Conservation (phyloP, 352 stramenopile species). For the Phytophthora tentaculata region DNA sequence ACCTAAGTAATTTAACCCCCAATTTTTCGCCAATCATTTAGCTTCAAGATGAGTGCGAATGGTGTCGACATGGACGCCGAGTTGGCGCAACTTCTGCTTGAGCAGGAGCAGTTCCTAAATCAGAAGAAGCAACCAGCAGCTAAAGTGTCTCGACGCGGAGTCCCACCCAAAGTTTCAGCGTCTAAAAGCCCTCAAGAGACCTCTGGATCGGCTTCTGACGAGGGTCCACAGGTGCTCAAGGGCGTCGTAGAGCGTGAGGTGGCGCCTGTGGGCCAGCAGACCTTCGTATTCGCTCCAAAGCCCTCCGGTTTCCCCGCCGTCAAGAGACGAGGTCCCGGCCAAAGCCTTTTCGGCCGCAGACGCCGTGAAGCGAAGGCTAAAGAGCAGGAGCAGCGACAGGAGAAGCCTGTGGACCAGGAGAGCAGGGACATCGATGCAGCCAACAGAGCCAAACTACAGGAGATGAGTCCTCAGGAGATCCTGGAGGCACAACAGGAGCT, state of each 20-base stretch:
- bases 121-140: constrained; percentile 63
- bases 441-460: constrained; percentile 56
- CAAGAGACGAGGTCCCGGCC: constrained; percentile 40
- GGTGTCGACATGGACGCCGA: constrained; percentile 78
- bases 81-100: constrained; percentile 75
- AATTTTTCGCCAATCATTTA: constrained; percentile 21
- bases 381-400: constrained; percentile 7
- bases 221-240: constrained; percentile 53
- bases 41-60: constrained; percentile 25
- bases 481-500: constrained; percentile 75
- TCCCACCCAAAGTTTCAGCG: constrained; percentile 7
- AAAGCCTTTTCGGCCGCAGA: constrained; percentile 78
- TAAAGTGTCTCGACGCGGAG: constrained; percentile 50
- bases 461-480: constrained; percentile 79
- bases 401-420: constrained; percentile 40
- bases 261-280: constrained; percentile 41
- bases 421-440: constrained; percentile 61
- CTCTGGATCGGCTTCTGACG: constrained; percentile 13
- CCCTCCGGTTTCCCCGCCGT: constrained; percentile 68
- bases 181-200: constrained; percentile 7
- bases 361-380: constrained; percentile 29
- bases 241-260: constrained; percentile 72
- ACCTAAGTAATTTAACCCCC: neutral
- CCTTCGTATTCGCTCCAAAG: constrained; percentile 41
- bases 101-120: constrained; percentile 82